These are phyloP conservation scores for Poterioochromonas sp. DNA, from an alignment of 352 stramenopile species.

Conservation along the genomic window DNA sequence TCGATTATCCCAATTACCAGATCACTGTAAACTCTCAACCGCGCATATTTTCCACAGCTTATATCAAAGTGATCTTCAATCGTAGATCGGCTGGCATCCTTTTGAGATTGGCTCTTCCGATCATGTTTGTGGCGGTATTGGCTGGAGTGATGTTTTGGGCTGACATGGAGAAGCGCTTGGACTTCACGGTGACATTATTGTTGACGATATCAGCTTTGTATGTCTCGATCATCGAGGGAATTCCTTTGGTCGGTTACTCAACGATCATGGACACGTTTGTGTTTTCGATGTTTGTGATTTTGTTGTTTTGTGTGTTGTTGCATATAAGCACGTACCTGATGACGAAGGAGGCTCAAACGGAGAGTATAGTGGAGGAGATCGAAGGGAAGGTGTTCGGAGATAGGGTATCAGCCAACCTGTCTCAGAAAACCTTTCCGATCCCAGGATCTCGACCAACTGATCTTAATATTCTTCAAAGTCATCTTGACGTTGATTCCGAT, in stretches of 20 bases:
- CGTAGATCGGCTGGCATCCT: not conserved
- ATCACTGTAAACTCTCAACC: not conserved
- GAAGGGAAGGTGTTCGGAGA: too few species aligned
- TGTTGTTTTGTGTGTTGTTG: not conserved
- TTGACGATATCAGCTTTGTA: not conserved
- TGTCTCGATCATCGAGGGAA: not conserved
- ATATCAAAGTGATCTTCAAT: not conserved
- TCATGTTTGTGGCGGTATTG: not conserved
- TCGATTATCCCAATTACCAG: not conserved
- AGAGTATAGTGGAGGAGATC: too few species aligned
- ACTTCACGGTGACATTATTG: not conserved
- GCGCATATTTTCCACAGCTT: not conserved
- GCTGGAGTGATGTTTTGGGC: not conserved
- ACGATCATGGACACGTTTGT: not conserved
- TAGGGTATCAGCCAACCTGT: too few species aligned
- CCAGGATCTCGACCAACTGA: too few species aligned
- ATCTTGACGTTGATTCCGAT: too few species aligned
- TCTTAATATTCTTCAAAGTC: too few species aligned
- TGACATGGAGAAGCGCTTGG: not conserved
- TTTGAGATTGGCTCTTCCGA: not conserved
- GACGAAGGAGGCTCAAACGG: not conserved
- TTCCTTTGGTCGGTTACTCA: not conserved
- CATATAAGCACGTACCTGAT: not conserved
- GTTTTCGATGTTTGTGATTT: not conserved
- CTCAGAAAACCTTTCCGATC: too few species aligned